Evolutionary conservation across 345 rosid genomes (phyloP).

Genomic region (Orychophragmus violaceus): DNA sequence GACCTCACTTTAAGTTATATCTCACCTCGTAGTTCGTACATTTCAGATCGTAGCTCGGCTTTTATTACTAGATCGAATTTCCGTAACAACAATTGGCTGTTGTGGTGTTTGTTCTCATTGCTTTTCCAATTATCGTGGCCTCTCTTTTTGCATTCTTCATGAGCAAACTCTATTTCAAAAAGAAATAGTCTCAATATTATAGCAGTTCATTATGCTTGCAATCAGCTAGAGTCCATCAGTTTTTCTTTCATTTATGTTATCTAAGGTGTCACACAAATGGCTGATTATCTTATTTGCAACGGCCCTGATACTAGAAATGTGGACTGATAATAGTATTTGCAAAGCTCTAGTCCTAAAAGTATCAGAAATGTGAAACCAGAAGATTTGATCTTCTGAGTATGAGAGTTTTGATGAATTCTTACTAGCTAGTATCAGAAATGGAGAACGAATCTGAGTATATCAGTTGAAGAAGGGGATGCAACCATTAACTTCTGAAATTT

Average conservation of each 20-base stretch:
- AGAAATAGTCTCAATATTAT: slow-evolving; percentile 10
- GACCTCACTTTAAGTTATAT: no score
- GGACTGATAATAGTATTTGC: not conserved
- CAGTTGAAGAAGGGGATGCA: no score
- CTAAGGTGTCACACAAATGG: not conserved
- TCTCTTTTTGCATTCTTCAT: slow-evolving; percentile 28
- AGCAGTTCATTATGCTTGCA: not conserved
- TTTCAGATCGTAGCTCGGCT: no score
- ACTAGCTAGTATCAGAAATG: no score
- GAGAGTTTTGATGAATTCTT: not conserved
- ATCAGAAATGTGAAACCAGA: not conserved
- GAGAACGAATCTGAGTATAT: no score
- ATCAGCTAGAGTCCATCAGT: no score
- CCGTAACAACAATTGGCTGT: no score
- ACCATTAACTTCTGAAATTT: no score
- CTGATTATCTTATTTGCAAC: not conserved
- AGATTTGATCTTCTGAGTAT: not conserved
- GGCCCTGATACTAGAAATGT: not conserved
- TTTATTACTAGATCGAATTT: no score
- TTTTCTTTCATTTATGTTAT: no score
- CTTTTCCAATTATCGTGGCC: slow-evolving; percentile 23
- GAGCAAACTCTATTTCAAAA: slow-evolving; percentile 34
- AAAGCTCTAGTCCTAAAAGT: no score
- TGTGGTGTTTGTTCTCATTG: slow-evolving; percentile 21
- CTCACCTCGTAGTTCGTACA: no score